phyloP scores from a whole-genome alignment of 306 rosid genomes.

The Corylus heterophylla region DNA sequence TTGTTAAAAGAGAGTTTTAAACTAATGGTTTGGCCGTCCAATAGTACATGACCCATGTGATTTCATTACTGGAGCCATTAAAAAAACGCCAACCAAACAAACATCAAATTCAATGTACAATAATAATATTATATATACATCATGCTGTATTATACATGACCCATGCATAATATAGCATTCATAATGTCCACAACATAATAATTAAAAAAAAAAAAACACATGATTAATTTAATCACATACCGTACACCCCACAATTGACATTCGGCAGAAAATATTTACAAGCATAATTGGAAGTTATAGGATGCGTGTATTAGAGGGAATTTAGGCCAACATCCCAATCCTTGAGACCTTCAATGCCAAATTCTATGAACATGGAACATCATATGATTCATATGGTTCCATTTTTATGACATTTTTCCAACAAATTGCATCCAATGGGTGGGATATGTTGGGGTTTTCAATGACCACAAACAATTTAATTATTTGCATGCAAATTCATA shows the following conservation, averaged over 20 bases:
- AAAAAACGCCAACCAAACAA: conserved; percentile 35
- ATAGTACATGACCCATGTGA: conserved; percentile 71
- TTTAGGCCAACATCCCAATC: conserved; percentile 44
- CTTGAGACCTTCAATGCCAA: conserved; percentile 22
- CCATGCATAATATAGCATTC: conserved; percentile 44
- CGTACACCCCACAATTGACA: conserved; percentile 47
- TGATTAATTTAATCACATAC: conserved; percentile 33
- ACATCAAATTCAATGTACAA: conserved; percentile 42
- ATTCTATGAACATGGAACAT: conserved; percentile 8
- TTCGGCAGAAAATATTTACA: conserved; percentile 17
- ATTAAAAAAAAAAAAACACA: conserved; percentile 8
- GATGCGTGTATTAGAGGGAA: conserved; percentile 39
- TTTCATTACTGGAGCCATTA: conserved; percentile 39
- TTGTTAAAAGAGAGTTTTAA: conserved; percentile 44
- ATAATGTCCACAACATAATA: conserved; percentile 31
- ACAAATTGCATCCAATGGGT: conserved; percentile 5
- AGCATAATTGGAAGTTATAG: conserved; percentile 23
- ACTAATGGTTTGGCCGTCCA: conserved; percentile 47
- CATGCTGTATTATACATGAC: no score
- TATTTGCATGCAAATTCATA: conserved; percentile 14
- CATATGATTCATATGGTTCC: conserved; percentile 13
- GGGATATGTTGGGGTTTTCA: conserved; percentile 4
- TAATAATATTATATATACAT: conserved; percentile 26
- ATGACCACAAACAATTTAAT: not conserved
- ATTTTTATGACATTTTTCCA: not conserved